Evolutionary conservation across 768 basidiomycete species (phyloP), one percentile per base, ranked within the genome.

Genomic region (Crepidotus variabilis): DNA sequence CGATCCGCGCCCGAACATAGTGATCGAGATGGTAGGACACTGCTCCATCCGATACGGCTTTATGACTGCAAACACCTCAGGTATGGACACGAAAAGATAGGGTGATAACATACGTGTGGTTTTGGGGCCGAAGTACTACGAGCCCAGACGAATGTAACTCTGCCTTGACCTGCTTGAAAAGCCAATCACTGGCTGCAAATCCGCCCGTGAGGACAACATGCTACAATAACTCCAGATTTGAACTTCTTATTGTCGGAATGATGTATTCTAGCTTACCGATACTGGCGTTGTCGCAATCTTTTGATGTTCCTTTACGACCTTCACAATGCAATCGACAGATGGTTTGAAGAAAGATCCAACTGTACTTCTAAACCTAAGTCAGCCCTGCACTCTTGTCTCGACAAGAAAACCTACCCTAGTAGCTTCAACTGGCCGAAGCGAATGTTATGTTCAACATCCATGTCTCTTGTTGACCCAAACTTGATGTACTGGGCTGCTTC

Each of bases 111-210:
- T 61, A 82, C 82, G 79, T 68, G 46, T 78, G 75, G n/a, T 70
- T 74, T 59, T 81, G 79, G 0, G 81, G 81, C 11, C 77, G 69
- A 55, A 70, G 72, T 8, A 82, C 60, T 35, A 61, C 67, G 43
- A 79, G 59, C 28, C 74, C 72, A 0, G 69, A 61, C 2, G 66
- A 57, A 2, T 65, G 67, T 11, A 83, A 64, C 8, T 65, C 56
- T 52, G 62, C 66, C 53, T 71, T 73, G 1, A 83, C 69, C 52
- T 72, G 64, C 0, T 67, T 56, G 57, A 72, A 77, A 14, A 83
- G 64, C 71, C 77, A 82, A 47, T 79, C 75, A 58, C 76, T 81
- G 0, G 78, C 77, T 16, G 78, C 77, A 62, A 83, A 83, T 0
- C 81, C 82, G 14, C 82, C 81, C 10, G 82, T 80, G 1, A 84